A percentile compares a stretch with the other conserved stretches of the same genome.
Evolutionary conservation across 345 rosid species (phyloP).

Genomic region (Citropsis articulata): DNA sequence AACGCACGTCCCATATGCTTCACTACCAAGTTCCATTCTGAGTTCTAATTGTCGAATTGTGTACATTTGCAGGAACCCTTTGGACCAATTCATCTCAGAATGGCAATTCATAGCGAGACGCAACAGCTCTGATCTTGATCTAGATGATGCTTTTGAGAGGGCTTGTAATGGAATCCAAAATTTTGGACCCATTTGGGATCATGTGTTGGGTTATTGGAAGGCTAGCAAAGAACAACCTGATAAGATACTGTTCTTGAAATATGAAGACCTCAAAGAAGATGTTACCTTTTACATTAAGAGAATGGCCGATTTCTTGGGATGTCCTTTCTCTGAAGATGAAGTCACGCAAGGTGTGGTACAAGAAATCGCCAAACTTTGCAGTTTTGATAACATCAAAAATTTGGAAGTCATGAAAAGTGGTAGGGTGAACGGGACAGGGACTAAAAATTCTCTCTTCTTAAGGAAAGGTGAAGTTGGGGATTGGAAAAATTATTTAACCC

Average conservation of each 20-base stretch:
- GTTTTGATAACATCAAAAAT: constrained; percentile 21
- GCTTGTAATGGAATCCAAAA: constrained; percentile 19
- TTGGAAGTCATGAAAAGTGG: constrained; percentile 28
- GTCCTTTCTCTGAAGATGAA: constrained; percentile 23
- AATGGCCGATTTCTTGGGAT: constrained; percentile 32
- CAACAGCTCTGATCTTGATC: background rate
- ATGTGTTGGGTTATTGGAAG: no score
- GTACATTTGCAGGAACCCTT: constrained; percentile 24
- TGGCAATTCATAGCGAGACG: constrained; percentile 17
- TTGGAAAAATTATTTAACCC: constrained; percentile 9
- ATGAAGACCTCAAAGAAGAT: constrained; percentile 1
- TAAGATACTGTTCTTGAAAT: no score
- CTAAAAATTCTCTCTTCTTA: constrained; percentile 24
- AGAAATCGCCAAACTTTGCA: constrained; percentile 27
- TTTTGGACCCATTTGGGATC: constrained; percentile 24
- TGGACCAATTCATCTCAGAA: constrained; percentile 23
- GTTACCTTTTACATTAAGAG: constrained; percentile 10
- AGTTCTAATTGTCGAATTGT: constrained; percentile 22
- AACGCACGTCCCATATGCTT: constrained; percentile 20
- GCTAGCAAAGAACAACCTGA: no score
- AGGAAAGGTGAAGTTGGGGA: constrained; percentile 44
- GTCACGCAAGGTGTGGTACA: constrained; percentile 18
- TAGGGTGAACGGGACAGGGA: constrained; percentile 20
- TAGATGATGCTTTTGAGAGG: constrained; percentile 24
- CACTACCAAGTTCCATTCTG: constrained; percentile 9